A percentile compares a stretch with the other conserved stretches of the same genome.
Evolutionary conservation across 2,329 filamentous ascomycete genomes (phyloP).

Genomic region (Trematosphaeria pertusa): DNA sequence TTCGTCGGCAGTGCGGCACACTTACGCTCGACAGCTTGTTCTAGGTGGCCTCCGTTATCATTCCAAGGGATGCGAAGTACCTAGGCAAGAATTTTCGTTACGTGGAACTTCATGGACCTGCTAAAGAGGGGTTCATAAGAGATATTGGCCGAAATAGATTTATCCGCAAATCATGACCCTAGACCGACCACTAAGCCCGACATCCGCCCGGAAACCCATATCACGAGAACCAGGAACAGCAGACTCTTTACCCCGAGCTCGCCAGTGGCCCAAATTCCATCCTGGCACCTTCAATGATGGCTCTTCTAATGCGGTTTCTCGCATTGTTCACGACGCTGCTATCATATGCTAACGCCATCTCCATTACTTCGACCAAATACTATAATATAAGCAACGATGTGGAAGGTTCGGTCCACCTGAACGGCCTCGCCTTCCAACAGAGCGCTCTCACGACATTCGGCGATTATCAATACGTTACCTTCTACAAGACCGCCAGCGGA

Average conservation of each 20-base stretch:
- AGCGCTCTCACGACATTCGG: conserved; percentile 56
- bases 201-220: neutral
- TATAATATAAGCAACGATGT: conserved; percentile 44
- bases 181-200: conserved; percentile 5
- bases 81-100: neutral
- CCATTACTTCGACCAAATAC: conserved; percentile 31
- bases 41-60: neutral
- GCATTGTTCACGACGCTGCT: conserved; percentile 17
- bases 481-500: conserved; percentile 48
- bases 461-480: conserved; percentile 59
- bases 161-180: conserved; percentile 16
- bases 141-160: conserved; percentile 7
- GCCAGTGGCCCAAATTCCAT: neutral
- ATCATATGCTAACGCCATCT: conserved; percentile 27
- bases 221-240: neutral
- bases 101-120: neutral
- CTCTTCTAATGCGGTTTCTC: conserved; percentile 14
- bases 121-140: conserved; percentile 5
- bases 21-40: too few species aligned
- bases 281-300: conserved; percentile 19
- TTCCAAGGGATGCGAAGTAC: neutral
- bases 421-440: conserved; percentile 60
- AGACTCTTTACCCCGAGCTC: neutral
- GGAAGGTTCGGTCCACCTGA: conserved; percentile 49
- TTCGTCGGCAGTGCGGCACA: too few species aligned